These are phyloP conservation scores for Lactuca saligna DNA, from an alignment of 129 eudicot genomes.

Conservation along the genomic window DNA sequence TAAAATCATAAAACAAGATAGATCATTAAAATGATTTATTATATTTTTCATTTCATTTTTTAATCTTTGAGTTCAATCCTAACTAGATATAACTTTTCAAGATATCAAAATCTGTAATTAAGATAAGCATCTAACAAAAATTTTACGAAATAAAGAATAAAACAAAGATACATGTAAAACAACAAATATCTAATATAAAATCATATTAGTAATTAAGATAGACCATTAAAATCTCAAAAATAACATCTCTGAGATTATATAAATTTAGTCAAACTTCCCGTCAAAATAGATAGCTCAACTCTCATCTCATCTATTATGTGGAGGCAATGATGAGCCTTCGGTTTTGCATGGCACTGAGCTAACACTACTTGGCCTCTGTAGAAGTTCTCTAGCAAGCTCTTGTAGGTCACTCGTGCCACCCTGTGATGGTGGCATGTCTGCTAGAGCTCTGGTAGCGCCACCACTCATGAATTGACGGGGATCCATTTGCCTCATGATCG, in stretches of 20 bases:
- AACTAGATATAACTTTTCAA: no score
- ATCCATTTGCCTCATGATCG: slow-evolving; percentile 40
- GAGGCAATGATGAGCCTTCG: slow-evolving; percentile 55
- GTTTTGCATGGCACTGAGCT: slow-evolving; percentile 36
- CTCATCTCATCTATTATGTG: slow-evolving; percentile 41
- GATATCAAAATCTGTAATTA: no score
- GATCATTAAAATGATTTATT: no score
- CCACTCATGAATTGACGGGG: slow-evolving; percentile 43
- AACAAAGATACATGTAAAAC: neutral
- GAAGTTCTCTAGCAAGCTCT: slow-evolving; percentile 76
- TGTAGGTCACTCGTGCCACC: slow-evolving; percentile 57
- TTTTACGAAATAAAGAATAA: neutral
- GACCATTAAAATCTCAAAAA: slow-evolving; percentile 13
- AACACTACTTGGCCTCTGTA: slow-evolving; percentile 45
- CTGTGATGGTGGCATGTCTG: slow-evolving; percentile 36
- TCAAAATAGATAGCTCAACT: slow-evolving; percentile 18
- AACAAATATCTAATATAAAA: slow-evolving; percentile 5
- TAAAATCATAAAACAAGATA: no score
- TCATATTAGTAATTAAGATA: slow-evolving; percentile 21
- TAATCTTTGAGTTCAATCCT: no score
- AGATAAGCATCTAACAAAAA: neutral
- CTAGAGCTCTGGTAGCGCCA: slow-evolving; percentile 27
- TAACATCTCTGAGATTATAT: slow-evolving; percentile 6
- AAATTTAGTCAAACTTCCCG: slow-evolving; percentile 19
- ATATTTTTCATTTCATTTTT: no score